phyloP scores from a whole-genome alignment of 441 rosid species.

The Adansonia madagascariensis region DNA sequence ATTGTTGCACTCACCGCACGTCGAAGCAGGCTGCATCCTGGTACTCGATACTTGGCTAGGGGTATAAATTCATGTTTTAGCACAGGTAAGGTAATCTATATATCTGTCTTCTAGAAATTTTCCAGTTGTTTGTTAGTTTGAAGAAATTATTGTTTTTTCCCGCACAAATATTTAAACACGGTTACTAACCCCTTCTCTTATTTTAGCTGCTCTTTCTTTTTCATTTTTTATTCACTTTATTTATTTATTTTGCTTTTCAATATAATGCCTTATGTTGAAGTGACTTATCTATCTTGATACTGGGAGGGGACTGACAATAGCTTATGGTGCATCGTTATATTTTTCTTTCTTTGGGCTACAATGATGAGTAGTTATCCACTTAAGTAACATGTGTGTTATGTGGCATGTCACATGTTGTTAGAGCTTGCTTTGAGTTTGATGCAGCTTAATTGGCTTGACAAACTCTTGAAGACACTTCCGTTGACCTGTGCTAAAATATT shows the following conservation, averaged over 20 bases:
- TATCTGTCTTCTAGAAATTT: conserved; percentile 14
- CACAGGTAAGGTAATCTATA: conserved; percentile 61
- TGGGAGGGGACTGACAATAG: conserved; percentile 2
- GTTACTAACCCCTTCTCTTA: neutral
- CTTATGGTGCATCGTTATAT: neutral
- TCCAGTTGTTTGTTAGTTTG: neutral
- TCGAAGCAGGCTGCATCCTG: conserved; percentile 96
- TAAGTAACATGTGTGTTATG: neutral
- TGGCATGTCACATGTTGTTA: conserved; percentile 1
- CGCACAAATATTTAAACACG: neutral
- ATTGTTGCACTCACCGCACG: conserved; percentile 89
- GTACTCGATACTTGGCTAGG: conserved; percentile 97
- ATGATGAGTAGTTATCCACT: conserved; percentile 3
- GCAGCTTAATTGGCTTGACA: conserved; percentile 18
- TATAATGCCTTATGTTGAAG: neutral
- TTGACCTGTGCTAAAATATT: conserved; percentile 13
- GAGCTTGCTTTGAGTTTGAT: conserved; percentile 9
- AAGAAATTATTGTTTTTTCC: neutral
- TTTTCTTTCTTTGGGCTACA: conserved; percentile 14
- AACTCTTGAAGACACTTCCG: neutral
- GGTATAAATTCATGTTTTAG: conserved; percentile 96
- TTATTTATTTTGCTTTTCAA: neutral
- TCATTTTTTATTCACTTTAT: neutral
- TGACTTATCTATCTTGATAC: conserved; percentile 14
- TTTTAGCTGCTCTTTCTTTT: neutral